phyloP scores from a whole-genome alignment of 1,284 basidiomycete genomes.

The Omphalotus olearius region DNA sequence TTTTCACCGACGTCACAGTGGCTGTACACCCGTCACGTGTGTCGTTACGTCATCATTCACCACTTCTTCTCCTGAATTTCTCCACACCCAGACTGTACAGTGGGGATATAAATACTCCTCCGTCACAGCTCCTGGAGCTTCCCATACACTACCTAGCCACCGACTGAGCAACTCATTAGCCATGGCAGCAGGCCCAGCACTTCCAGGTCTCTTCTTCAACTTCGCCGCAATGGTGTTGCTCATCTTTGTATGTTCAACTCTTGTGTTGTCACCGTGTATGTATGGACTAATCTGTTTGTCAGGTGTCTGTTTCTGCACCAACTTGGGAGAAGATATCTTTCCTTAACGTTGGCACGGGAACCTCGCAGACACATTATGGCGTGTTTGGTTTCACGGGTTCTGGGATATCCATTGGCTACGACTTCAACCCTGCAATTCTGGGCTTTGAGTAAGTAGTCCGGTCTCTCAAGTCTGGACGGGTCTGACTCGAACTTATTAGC shows the following conservation, averaged over 20 bases:
- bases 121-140: too few relatives aligned
- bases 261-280: background rate
- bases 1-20: too few relatives aligned
- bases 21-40: too few relatives aligned
- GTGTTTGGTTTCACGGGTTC: constrained; percentile 76
- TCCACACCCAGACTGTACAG: too few relatives aligned
- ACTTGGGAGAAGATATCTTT: constrained; percentile 72
- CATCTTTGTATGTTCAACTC: constrained; percentile 48
- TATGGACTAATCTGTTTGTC: background rate
- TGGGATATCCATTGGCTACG: constrained; percentile 48
- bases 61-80: too few relatives aligned
- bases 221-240: constrained; percentile 66
- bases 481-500: constrained; percentile 19
- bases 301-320: constrained; percentile 65
- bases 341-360: constrained; percentile 46
- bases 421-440: constrained; percentile 30
- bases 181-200: constrained; percentile 35
- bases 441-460: constrained; percentile 4
- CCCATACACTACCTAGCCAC: background rate
- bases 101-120: too few relatives aligned
- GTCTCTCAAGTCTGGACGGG: background rate
- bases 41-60: too few relatives aligned
- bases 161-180: background rate
- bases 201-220: constrained; percentile 42
- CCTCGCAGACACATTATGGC: constrained; percentile 51